Conservation (phyloP, 345 rosid species). For the Lepidium africanum region DNA sequence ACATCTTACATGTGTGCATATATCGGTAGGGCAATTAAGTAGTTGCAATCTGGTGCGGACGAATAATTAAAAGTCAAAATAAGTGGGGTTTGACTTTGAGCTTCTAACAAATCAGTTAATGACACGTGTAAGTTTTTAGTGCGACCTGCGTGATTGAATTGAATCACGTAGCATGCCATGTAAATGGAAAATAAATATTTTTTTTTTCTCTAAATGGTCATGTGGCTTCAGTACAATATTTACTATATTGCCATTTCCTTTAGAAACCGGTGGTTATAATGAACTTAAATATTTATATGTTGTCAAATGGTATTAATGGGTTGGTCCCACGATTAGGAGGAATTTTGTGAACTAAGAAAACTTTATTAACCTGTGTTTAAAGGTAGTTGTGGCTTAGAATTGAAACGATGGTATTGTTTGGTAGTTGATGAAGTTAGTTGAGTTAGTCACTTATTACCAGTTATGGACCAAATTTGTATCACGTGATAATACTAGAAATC, state of each 20-base stretch:
- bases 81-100: slow-evolving; percentile 24
- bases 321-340: background rate
- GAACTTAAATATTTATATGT: background rate
- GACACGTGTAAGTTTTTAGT: slow-evolving; percentile 15
- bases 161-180: slow-evolving; percentile 29
- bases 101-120: background rate
- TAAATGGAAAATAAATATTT: background rate
- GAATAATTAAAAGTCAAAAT: slow-evolving; percentile 10
- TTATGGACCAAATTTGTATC: slow-evolving; percentile 7
- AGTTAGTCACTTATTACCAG: slow-evolving; percentile 17
- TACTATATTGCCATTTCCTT: slow-evolving; percentile 11
- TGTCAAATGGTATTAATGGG: background rate
- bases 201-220: background rate
- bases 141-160: slow-evolving; percentile 10
- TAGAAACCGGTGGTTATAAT: background rate
- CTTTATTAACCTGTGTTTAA: background rate
- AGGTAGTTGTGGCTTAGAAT: background rate
- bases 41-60: slow-evolving; percentile 14
- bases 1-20: slow-evolving; percentile 13
- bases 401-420: background rate
- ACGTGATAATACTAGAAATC: slow-evolving; percentile 19
- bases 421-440: slow-evolving; percentile 23
- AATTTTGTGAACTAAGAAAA: background rate
- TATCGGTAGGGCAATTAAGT: slow-evolving; percentile 10
- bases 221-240: slow-evolving; percentile 9